A percentile compares a stretch with the other conserved stretches of the same genome.
Evolutionary conservation across 108 stramenopile genomes (phyloP).

Genomic region (Schizochytrium sp.): DNA sequence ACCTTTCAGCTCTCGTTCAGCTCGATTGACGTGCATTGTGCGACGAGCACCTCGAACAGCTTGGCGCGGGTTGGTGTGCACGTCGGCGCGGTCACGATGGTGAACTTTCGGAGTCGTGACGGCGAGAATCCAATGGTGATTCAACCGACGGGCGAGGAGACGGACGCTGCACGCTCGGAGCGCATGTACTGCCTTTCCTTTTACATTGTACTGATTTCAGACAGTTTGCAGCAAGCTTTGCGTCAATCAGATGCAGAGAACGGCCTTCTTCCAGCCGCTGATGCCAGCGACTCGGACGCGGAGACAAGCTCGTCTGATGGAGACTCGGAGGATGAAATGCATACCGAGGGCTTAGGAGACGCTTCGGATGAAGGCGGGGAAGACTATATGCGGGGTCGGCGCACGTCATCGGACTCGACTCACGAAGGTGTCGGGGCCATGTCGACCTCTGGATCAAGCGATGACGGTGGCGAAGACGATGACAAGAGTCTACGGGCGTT

Average conservation of each 20-base stretch:
- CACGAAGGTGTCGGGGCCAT: too few species aligned
- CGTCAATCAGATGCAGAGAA: neutral
- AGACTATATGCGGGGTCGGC: too few species aligned
- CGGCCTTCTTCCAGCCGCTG: too few species aligned
- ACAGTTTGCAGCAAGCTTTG: neutral
- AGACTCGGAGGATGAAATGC: too few species aligned
- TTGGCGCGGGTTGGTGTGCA: neutral
- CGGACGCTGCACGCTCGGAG: neutral
- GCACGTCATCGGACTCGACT: too few species aligned
- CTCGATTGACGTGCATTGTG: neutral
- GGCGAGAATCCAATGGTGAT: neutral
- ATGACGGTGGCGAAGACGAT: too few species aligned
- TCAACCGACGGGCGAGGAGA: neutral
- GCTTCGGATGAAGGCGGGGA: too few species aligned
- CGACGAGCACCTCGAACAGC: neutral
- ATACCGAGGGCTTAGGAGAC: too few species aligned
- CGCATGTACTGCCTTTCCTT: neutral
- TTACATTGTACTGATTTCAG: neutral
- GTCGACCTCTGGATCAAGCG: too few species aligned
- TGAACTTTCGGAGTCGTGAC: neutral
- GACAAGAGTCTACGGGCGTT: too few species aligned
- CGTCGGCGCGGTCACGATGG: neutral
- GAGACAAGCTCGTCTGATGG: too few species aligned
- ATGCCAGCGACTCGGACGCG: too few species aligned
- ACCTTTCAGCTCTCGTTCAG: neutral